Base-by-base conservation (phyloP, 345 rosid species). In the Clausena lansium region DNA sequence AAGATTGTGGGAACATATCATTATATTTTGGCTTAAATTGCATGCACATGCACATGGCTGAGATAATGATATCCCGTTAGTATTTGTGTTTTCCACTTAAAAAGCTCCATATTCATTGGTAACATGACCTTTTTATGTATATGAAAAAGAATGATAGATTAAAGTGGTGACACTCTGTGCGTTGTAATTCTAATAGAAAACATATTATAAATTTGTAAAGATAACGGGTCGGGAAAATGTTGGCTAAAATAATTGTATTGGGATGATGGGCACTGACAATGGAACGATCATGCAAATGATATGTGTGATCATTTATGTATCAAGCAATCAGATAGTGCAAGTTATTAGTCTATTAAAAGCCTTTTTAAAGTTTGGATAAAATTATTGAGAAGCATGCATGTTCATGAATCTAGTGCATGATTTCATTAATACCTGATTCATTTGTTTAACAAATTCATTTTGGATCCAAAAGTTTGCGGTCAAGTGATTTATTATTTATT, bases 31-130 rank as follows among this genome's bases (percentile, higher is more conserved):
- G 79, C 74, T 77, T 52, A 88, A 80, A 78, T 75, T 81, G 86
- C 84, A 78, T 52, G 88, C 92, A 89, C 90, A 89, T 89, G 88
- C 90, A 89, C 90, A 89, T 89, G 92, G 84, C 82, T 84, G 76
- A 78, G 77, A 83, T 84, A 71, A 85, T 85, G 39, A 84, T 88
- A 87, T 80, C 77, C 84, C 76, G 4, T 38, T 38, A 4, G 32
- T 30, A 74, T 70, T 63, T 84, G 72, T 76, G 78, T 73, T 73
- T 73, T 68, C 79, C 83, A 80, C 71, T 80, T 79, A 79, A 77
- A 79, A 76, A 41, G 68, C 87, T 73, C 65, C 73, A 24, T 63
- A 45, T 60, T 24, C 74, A 65, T 68, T 52, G 84, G 77, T 75
- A 78, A 83, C 83, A 82, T 85, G 81, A 79, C 74, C 77, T 79